Evolutionary conservation across 495 filamentous ascomycete species (phyloP).

Genomic region (Tuber magnatum): DNA sequence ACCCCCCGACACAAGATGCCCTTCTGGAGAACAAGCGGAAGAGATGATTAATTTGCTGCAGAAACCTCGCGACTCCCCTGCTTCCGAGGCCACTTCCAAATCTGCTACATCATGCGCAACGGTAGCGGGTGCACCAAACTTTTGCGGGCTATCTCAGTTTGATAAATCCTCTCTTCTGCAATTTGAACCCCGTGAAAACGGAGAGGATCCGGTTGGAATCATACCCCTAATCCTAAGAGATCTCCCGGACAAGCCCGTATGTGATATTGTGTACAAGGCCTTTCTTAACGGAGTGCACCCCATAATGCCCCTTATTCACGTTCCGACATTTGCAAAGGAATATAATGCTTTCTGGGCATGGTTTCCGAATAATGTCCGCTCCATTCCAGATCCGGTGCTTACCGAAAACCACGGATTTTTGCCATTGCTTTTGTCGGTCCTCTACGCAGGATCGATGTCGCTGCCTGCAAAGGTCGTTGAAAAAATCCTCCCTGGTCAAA

Average conservation of each 20-base stretch:
- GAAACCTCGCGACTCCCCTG: not conserved
- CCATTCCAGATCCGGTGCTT: slow-evolving; percentile 14
- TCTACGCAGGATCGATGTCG: slow-evolving; percentile 36
- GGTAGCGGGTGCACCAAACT: slow-evolving; percentile 1
- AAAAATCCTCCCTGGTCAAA: not conserved
- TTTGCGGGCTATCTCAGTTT: slow-evolving; percentile 7
- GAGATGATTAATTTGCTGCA: not conserved
- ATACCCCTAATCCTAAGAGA: slow-evolving; percentile 14
- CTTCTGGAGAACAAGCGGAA: not conserved
- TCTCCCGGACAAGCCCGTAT: slow-evolving; percentile 17
- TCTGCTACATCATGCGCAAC: not conserved
- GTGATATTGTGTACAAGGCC: slow-evolving; percentile 28
- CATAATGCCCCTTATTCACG: slow-evolving; percentile 37
- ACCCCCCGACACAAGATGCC: not conserved
- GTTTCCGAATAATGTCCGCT: slow-evolving; percentile 23
- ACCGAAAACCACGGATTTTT: slow-evolving; percentile 33
- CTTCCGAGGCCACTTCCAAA: not conserved
- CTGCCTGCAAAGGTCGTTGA: slow-evolving; percentile 24
- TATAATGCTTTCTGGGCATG: slow-evolving; percentile 34
- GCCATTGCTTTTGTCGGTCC: slow-evolving; percentile 27
- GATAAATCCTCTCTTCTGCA: slow-evolving; percentile 26
- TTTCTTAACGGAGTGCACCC: slow-evolving; percentile 37
- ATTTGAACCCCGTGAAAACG: slow-evolving; percentile 23
- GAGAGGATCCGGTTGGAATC: slow-evolving; percentile 17
- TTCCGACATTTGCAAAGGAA: slow-evolving; percentile 27